A percentile compares a stretch with the other conserved stretches of the same genome.
Evolutionary conservation across 371 early-diverging fungal genomes (phyloP).

Genomic region (Catenaria anguillulae): DNA sequence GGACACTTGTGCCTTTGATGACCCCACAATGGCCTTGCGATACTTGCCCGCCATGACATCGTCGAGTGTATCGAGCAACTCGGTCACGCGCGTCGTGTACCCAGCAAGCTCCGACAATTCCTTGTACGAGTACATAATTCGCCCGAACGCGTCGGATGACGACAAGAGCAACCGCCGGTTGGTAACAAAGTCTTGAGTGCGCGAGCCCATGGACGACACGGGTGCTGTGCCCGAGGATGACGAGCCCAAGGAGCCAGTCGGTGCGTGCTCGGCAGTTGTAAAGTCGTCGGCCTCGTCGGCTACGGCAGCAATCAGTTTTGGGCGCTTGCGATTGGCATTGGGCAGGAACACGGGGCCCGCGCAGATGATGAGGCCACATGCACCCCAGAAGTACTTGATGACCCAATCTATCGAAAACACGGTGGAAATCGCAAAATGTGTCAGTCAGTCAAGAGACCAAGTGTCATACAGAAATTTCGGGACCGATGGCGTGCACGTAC

Average conservation of each 20-base stretch:
- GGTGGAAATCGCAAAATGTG: conserved; percentile 1
- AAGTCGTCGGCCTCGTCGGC: not conserved
- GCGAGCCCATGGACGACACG: conserved; percentile 8
- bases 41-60: conserved; percentile 17
- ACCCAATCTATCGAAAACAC: conserved; percentile 33
- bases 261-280: not conserved
- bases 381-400: conserved; percentile 90
- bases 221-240: too few relatives aligned
- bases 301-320: not conserved
- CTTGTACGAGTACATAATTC: conserved; percentile 82
- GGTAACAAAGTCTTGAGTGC: conserved; percentile 57
- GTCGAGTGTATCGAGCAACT: conserved; percentile 15
- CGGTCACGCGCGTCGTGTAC: conserved; percentile 41
- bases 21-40: conserved; percentile 11
- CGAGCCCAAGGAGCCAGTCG: too few relatives aligned
- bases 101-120: conserved; percentile 80
- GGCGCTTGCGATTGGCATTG: not conserved
- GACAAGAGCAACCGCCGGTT: conserved; percentile 69
- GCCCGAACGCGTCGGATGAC: conserved; percentile 75
- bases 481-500: too few relatives aligned
- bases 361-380: conserved; percentile 74
- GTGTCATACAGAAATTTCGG: too few relatives aligned
- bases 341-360: conserved; percentile 77
- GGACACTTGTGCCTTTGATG: not conserved
- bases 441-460: not conserved